Evolutionary conservation across 768 basidiomycete genomes (phyloP), one percentile per base, ranked within the genome.

Genomic region (Pleurotus sapidus): DNA sequence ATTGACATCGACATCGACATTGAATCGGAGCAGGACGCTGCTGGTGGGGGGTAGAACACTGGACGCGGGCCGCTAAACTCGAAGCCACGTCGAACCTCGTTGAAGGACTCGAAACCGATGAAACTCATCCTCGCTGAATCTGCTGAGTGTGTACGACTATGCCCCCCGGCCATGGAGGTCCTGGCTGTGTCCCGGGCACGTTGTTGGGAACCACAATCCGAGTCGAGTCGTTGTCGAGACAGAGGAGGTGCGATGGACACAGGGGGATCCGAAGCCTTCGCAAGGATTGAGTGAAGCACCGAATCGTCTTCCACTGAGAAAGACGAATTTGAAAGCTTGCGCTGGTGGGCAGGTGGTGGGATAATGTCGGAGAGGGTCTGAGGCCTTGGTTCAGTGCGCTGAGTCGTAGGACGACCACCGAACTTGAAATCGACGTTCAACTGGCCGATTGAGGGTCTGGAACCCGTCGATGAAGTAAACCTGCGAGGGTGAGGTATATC

Each of bases 351-450:
- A 0, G 79, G 77, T 0, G 88, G 83, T 5, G 89, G 89, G 49
- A 91, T 88, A 67, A 92, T 89, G 60, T 91, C 88, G 0, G 88
- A 84, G 20, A 91, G 72, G 3, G 88, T 89, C 49, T 87, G 64
- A 0, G 77, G 77, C 51, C 42, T 5, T 15, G 51, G 39, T 17
- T 37, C 51, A 47, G 72, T 68, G 55, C 64, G 61, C 15, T 58
- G 25, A 62, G 62, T 20, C 57, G 59, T 46, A 4, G 73, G 73
- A 8, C 73, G 63, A 20, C 88, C 89, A 23, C 90, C 89, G 59
- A 91, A 93, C 65, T 79, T 88, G 80, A 93, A 92, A 18, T 84
- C 80, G 6, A 73, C 78, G 60, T 91, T 85, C 46, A 92, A 78
- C 60, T 85, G 77, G 0, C 89, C 90, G 59, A 87, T 76, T 0